Conservation (phyloP, 2,329 filamentous ascomycete species). For the Hypoxylon sp. region DNA sequence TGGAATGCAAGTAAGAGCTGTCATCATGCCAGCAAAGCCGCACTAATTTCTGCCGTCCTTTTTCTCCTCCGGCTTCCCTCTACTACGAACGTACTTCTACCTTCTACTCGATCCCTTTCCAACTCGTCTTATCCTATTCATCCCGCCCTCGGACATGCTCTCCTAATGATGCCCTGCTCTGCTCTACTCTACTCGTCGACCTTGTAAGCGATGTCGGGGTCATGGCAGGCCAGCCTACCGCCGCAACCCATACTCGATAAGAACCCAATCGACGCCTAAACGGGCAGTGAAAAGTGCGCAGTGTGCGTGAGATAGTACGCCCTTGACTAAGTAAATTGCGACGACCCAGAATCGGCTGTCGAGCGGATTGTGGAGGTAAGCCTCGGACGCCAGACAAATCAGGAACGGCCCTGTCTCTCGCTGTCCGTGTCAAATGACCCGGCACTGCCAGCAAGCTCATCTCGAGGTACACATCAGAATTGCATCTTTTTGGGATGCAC, state of each 20-base stretch:
- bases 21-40: slow-evolving; percentile 31
- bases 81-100: no score
- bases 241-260: neutral
- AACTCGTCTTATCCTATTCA: neutral
- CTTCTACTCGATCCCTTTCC: neutral
- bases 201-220: neutral
- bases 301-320: slow-evolving; percentile 9
- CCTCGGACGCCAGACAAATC: slow-evolving; percentile 25
- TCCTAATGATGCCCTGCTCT: neutral
- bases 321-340: slow-evolving; percentile 24
- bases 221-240: neutral
- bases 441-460: slow-evolving; percentile 29
- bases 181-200: neutral
- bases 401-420: slow-evolving; percentile 14
- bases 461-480: slow-evolving; percentile 28
- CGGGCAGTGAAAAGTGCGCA: neutral
- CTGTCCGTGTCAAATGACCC: slow-evolving; percentile 33
- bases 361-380: slow-evolving; percentile 25
- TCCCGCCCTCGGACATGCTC: neutral
- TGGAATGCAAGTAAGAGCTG: slow-evolving; percentile 29
- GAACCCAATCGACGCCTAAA: slow-evolving; percentile 28
- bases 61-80: no score
- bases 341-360: slow-evolving; percentile 17
- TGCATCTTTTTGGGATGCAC: slow-evolving; percentile 30
- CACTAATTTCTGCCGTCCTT: slow-evolving; percentile 9